Conservation (phyloP, 2,329 filamentous ascomycete species). For the Colletotrichum euphorbiae region DNA sequence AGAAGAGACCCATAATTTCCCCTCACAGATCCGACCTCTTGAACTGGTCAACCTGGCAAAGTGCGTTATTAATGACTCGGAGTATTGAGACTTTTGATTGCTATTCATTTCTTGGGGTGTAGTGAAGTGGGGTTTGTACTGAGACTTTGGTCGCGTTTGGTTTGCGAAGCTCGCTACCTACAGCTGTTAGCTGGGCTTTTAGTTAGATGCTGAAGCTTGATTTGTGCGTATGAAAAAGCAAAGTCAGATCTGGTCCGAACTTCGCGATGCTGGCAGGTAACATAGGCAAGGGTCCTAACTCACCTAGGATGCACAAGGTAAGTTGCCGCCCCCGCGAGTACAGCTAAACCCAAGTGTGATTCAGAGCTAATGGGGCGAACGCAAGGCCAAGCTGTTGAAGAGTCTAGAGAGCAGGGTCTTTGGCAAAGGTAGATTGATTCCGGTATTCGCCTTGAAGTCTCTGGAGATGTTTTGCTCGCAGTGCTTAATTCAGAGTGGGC, state of each 20-base stretch:
- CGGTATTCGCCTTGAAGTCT: neutral
- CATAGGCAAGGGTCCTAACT: conserved; percentile 5
- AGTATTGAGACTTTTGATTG: conserved; percentile 1
- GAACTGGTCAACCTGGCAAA: conserved; percentile 5
- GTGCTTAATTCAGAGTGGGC: neutral
- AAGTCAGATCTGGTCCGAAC: conserved; percentile 4
- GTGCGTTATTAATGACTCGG: neutral
- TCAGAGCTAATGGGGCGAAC: too few species aligned
- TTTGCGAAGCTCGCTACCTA: neutral
- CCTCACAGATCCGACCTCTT: conserved; percentile 21
- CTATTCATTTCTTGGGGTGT: neutral
- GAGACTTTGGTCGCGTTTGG: neutral
- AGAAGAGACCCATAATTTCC: conserved; percentile 25
- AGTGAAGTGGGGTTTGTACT: neutral
- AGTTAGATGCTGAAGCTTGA: neutral
- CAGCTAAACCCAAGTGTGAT: neutral
- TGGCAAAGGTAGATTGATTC: neutral
- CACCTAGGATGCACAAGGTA: neutral
- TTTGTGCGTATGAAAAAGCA: neutral
- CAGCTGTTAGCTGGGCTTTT: neutral
- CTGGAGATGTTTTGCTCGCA: neutral
- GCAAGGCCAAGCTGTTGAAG: neutral
- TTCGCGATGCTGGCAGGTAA: neutral
- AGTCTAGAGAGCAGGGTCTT: neutral
- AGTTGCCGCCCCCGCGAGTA: neutral